phyloP scores from a whole-genome alignment of 2,329 filamentous ascomycete genomes.

The Epichloe sibirici region DNA sequence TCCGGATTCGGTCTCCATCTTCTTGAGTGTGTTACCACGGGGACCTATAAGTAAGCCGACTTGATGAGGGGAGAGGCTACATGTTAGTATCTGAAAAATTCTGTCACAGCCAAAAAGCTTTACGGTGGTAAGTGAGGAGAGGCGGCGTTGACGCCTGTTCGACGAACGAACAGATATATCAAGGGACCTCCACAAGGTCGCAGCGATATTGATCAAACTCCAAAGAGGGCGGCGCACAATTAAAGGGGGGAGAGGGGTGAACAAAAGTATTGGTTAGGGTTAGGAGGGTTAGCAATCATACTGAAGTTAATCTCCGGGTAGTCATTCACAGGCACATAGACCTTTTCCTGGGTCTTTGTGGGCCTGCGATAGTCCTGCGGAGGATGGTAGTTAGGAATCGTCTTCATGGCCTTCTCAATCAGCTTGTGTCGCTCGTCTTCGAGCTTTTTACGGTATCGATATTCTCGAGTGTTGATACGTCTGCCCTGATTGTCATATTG shows the following conservation, averaged over 20 bases:
- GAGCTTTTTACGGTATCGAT: slow-evolving; percentile 92
- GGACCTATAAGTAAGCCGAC: slow-evolving; percentile 99
- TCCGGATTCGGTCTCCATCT: slow-evolving; percentile 95
- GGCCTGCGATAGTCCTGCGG: slow-evolving; percentile 96
- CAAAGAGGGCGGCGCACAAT: slow-evolving; percentile 17
- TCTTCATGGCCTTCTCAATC: slow-evolving; percentile 98
- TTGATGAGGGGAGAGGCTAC: slow-evolving; percentile 75
- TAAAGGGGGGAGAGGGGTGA: slow-evolving; percentile 20
- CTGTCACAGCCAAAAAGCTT: slow-evolving; percentile 15
- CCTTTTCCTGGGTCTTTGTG: slow-evolving; percentile 99
- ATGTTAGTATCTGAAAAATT: slow-evolving; percentile 63
- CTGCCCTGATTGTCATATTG: slow-evolving; percentile 99
- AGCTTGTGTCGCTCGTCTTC: slow-evolving; percentile 98
- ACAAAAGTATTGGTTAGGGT: slow-evolving; percentile 50
- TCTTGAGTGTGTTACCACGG: slow-evolving; percentile 99
- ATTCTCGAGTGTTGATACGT: slow-evolving; percentile 98
- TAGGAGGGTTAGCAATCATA: slow-evolving; percentile 99
- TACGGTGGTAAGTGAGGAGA: slow-evolving; percentile 9
- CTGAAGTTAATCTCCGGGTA: slow-evolving; percentile 99
- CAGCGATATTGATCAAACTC: slow-evolving; percentile 33
- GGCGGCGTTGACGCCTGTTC: slow-evolving; percentile 9
- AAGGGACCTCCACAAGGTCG: slow-evolving; percentile 18
- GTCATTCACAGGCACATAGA: slow-evolving; percentile 99
- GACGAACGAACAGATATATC: slow-evolving; percentile 21
- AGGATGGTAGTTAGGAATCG: slow-evolving; percentile 97